phyloP scores from a whole-genome alignment of 306 rosid species.

The Vicia sativa region DNA sequence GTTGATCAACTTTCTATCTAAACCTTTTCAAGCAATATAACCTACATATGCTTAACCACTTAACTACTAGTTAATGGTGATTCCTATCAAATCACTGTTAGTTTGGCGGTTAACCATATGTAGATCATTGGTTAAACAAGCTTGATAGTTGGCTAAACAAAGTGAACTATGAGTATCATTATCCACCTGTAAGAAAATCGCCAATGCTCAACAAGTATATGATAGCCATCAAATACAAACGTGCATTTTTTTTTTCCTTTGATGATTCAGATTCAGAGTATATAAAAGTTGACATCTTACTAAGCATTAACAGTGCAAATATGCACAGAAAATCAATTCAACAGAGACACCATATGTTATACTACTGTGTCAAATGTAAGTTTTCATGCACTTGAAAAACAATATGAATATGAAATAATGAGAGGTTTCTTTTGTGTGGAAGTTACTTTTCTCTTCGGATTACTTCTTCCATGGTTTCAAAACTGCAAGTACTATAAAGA shows the following conservation, averaged over 20 bases:
- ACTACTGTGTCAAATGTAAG: conserved; percentile 5
- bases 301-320: conserved; percentile 28
- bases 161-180: conserved; percentile 21
- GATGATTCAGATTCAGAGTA: not conserved
- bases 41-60: conserved; percentile 3
- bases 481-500: conserved; percentile 61
- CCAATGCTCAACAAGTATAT: not conserved
- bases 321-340: conserved; percentile 16
- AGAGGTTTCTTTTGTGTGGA: not conserved
- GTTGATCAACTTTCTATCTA: not conserved
- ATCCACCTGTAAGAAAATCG: not conserved
- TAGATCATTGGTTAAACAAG: conserved; percentile 12
- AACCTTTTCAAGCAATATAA: conserved; percentile 16
- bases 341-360: conserved; percentile 6
- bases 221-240: conserved; percentile 13
- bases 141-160: conserved; percentile 17
- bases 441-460: conserved; percentile 32
- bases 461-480: conserved; percentile 79
- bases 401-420: not conserved
- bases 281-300: not conserved
- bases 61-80: conserved; percentile 1
- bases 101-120: conserved; percentile 9
- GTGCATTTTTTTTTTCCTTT: conserved; percentile 10
- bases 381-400: not conserved
- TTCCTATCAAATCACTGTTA: conserved; percentile 9